Base-by-base conservation (phyloP, 345 rosid genomes). In the Euclidium syriacum region DNA sequence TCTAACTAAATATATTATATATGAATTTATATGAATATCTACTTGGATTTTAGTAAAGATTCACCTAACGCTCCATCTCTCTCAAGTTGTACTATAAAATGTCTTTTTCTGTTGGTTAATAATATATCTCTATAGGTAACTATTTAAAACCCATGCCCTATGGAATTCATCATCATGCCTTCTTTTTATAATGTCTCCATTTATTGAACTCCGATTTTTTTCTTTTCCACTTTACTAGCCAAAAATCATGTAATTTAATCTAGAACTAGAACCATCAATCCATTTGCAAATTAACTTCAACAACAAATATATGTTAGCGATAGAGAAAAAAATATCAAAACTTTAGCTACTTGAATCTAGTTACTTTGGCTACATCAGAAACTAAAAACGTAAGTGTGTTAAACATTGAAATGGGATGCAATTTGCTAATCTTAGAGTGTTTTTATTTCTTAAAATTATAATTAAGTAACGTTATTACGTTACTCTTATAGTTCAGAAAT, bases 61-160 rank as follows among this genome's bases (percentile, higher is more conserved):
- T 34, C 66, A 35, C 47, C 46, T 35, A 62, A 33, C 20, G 5
- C 14, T 43, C 20, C 30, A 15, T 15, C 17, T 29, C 36, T 26
- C n/a, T 23, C 55, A 66, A 38, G 9, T 14, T 57, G 50, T 49
- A 50, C 65, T n/a, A 61, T 49, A 52, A 19, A 52, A 19, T 52
- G 20, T 52, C 36, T 68, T 60, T 68, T 33, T 16, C 54, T 35
- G 41, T 20, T 44, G 55, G 25, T 33, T 52, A 42, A 36, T 36
- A 36, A 34, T 25, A 5, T 29, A 24, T 60, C 59, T 68, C 30
- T 32, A 16, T 68, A 61, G 55, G 62, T 69, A 61, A 44, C 73
- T 69, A 69, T 69, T 53, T 15, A 44, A n/a, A 62, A 34, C 35
- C 24, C 55, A 18, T 43, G 17, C 56, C 62, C 60, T 52, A 61